A percentile compares a stretch with the other conserved stretches of the same genome.
Evolutionary conservation across 2,329 filamentous ascomycete genomes (phyloP).

Genomic region (Calonectria fujianensis): DNA sequence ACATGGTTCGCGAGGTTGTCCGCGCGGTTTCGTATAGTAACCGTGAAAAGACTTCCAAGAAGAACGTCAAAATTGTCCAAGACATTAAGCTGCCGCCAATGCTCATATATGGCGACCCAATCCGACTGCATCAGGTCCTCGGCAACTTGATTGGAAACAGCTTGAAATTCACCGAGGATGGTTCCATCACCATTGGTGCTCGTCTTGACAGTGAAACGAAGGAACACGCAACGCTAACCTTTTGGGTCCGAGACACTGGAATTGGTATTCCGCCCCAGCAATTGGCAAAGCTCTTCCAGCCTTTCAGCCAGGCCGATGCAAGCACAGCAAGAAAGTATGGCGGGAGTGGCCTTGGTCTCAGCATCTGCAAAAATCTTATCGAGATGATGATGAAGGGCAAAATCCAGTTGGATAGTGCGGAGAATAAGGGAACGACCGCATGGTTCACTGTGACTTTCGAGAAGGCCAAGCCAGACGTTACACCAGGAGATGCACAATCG

Average conservation of each 20-base stretch:
- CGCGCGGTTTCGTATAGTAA: constrained; percentile 80
- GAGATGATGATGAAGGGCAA: constrained; percentile 93
- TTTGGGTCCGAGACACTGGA: constrained; percentile 91
- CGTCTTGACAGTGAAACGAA: constrained; percentile 82
- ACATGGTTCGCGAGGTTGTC: constrained; percentile 81
- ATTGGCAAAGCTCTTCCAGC: constrained; percentile 89
- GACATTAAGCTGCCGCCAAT: constrained; percentile 86
- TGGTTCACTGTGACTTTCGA: constrained; percentile 91
- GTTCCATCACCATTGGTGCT: constrained; percentile 89
- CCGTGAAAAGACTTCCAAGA: constrained; percentile 76
- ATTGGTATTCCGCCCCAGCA: constrained; percentile 92
- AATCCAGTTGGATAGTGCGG: constrained; percentile 87
- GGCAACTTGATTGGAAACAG: constrained; percentile 94
- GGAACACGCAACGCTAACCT: constrained; percentile 83
- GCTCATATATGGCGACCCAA: constrained; percentile 80
- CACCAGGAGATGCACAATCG: constrained; percentile 72
- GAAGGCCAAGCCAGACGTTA: constrained; percentile 81
- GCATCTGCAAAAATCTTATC: constrained; percentile 95
- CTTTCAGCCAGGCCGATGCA: constrained; percentile 94
- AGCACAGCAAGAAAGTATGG: constrained; percentile 94
- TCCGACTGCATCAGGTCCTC: constrained; percentile 79
- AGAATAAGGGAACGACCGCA: constrained; percentile 81
- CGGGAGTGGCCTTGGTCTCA: constrained; percentile 91
- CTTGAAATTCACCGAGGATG: constrained; percentile 93
- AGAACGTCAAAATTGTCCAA: constrained; percentile 78